phyloP scores from a whole-genome alignment of 2,329 filamentous ascomycete genomes.

The Claviceps cyperi region DNA sequence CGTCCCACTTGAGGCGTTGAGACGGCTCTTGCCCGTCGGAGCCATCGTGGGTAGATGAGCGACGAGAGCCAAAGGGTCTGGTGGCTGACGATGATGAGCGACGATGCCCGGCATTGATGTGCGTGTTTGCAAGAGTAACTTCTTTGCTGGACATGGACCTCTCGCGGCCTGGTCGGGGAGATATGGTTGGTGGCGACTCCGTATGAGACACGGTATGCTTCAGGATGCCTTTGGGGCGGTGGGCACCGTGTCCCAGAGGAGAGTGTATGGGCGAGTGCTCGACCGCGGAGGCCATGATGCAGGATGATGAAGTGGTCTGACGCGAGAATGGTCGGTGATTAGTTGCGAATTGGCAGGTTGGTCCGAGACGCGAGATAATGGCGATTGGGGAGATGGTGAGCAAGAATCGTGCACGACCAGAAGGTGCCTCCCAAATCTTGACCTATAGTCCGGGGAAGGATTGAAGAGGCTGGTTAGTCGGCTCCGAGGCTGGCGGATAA shows the following conservation, averaged over 20 bases:
- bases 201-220: conserved; percentile 65
- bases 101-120: conserved; percentile 81
- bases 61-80: conserved; percentile 50
- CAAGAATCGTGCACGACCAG: not conserved
- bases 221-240: conserved; percentile 51
- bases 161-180: conserved; percentile 23
- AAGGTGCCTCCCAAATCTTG: too few relatives aligned
- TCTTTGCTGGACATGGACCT: conserved; percentile 57
- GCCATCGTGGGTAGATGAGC: conserved; percentile 44
- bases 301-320: not conserved
- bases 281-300: conserved; percentile 25
- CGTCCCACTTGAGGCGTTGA: conserved; percentile 90
- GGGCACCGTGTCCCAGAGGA: conserved; percentile 25
- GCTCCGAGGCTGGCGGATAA: too few relatives aligned
- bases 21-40: conserved; percentile 34
- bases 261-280: conserved; percentile 25
- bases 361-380: not conserved
- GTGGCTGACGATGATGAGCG: conserved; percentile 66
- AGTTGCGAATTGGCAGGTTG: not conserved
- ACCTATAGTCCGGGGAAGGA: too few relatives aligned
- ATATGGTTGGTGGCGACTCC: conserved; percentile 34
- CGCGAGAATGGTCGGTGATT: not conserved
- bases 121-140: conserved; percentile 82
- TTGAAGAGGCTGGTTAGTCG: too few relatives aligned
- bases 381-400: not conserved